Evolutionary conservation across 495 filamentous ascomycete genomes (phyloP), one percentile per base, ranked within the genome.

Genomic region (Tetracladium marchalianum): DNA sequence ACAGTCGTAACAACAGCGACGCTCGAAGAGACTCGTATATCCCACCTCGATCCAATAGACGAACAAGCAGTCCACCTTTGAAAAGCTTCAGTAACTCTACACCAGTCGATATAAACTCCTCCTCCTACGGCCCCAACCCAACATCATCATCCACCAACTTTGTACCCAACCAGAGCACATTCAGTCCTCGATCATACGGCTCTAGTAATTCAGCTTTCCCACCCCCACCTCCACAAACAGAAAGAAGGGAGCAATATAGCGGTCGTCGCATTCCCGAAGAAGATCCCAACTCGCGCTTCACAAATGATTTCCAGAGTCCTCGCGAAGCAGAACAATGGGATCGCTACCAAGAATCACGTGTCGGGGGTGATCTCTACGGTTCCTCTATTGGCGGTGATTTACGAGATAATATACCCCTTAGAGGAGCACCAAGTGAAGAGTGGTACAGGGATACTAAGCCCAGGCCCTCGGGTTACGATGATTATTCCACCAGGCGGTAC

Each of bases 241-340:
- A 27, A 27, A 27, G 22, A 7, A 27, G 22, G 7, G 22, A 27
- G 4, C 45, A 44, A 38, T 42, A 42, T 24, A 27, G 46, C 11
- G 17, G 44, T 40, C 32, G 33, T 27, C 22, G 22, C 22, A 36
- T 16, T 11, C 33, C 42, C 1, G 49, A 50, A 6, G 55, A 55
- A 19, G 55, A 58, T 7, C 15, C 39, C 5, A 34, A 27, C 22
- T 27, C 22, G 7, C 22, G 52, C 19, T 34, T 50, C 8, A 17
- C 48, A 10, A 49, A 39, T 16, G 52, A 55, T 15, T 45, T 55
- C 36, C 54, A 50, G 24, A 50, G 46, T 46, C 55, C 55, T 4
- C 32, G 49, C 13, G 55, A 58, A 42, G 52, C 55, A 5, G 55
- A 58, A 41, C 45, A 46, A 13, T 54, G 49, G 49, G 55, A 58